Percentiles rank a stretch among this genome's conserved stretches.
Conservation (phyloP, 2,329 filamentous ascomycete species). For the Didymella exigua region DNA sequence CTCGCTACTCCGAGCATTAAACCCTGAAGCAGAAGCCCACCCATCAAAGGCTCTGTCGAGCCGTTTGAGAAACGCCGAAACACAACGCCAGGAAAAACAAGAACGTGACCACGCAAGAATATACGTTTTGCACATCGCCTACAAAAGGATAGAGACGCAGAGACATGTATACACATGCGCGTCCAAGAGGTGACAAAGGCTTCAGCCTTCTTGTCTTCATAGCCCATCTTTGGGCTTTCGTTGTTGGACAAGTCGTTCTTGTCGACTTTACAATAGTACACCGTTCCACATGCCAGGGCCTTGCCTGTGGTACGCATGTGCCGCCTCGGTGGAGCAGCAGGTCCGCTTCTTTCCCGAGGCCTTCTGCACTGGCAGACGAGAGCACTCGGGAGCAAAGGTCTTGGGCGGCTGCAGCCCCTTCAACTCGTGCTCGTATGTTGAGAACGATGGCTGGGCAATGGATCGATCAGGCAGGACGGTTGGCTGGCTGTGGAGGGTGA, state of each 20-base stretch:
- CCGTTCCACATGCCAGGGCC: slow-evolving; percentile 71
- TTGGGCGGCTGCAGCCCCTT: slow-evolving; percentile 50
- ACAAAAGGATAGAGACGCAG: slow-evolving; percentile 11
- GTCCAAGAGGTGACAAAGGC: slow-evolving; percentile 8
- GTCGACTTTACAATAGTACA: slow-evolving; percentile 53
- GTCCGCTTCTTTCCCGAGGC: slow-evolving; percentile 66
- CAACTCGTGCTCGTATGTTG: slow-evolving; percentile 28
- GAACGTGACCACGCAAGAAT: not conserved
- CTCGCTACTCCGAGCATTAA: slow-evolving; percentile 9
- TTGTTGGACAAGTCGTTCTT: slow-evolving; percentile 3
- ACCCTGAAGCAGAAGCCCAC: slow-evolving; percentile 12
- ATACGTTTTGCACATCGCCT: slow-evolving; percentile 9
- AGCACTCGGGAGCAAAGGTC: slow-evolving; percentile 47
- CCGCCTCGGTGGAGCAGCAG: slow-evolving; percentile 68
- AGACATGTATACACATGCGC: slow-evolving; percentile 15
- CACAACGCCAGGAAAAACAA: slow-evolving; percentile 7
- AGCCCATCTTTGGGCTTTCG: slow-evolving; percentile 25
- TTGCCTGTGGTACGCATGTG: slow-evolving; percentile 57
- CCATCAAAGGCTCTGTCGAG: slow-evolving; percentile 16
- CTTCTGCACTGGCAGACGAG: slow-evolving; percentile 53
- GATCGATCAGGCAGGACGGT: slow-evolving; percentile 47
- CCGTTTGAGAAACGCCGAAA: slow-evolving; percentile 6
- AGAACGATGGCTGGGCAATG: slow-evolving; percentile 40
- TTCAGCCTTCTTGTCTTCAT: slow-evolving; percentile 22
- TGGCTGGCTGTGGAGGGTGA: slow-evolving; percentile 44